phyloP scores from a whole-genome alignment of 2,329 filamentous ascomycete genomes.

The Aspergillus ruber region DNA sequence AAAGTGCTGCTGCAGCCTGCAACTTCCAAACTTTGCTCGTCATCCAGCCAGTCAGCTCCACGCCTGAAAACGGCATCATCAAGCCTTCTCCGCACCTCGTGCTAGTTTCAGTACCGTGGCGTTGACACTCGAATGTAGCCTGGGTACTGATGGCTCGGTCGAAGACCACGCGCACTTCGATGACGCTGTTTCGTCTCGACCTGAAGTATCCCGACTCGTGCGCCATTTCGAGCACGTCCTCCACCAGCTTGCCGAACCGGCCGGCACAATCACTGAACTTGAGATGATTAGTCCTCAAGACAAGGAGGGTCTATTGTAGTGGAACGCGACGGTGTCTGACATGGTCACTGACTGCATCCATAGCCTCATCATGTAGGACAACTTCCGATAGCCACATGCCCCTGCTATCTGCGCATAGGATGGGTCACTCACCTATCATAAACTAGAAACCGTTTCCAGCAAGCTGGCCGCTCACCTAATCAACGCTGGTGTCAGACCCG shows the following conservation, averaged over 20 bases:
- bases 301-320: slow-evolving; percentile 3
- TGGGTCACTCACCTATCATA: not conserved
- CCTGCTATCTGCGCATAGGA: slow-evolving; percentile 2
- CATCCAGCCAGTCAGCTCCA: slow-evolving; percentile 20
- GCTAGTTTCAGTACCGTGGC: slow-evolving; percentile 8
- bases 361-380: slow-evolving; percentile 4
- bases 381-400: slow-evolving; percentile 2
- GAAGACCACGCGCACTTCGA: slow-evolving; percentile 10
- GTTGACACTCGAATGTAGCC: slow-evolving; percentile 8
- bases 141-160: slow-evolving; percentile 3
- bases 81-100: slow-evolving; percentile 5
- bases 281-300: slow-evolving; percentile 8
- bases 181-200: slow-evolving; percentile 2
- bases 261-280: slow-evolving; percentile 2
- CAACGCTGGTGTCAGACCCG: slow-evolving; percentile 8
- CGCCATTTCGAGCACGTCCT: slow-evolving; percentile 10
- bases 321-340: slow-evolving; percentile 2
- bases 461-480: slow-evolving; percentile 7
- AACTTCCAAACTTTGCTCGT: slow-evolving; percentile 35
- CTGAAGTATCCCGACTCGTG: slow-evolving; percentile 5
- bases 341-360: slow-evolving; percentile 5
- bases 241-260: slow-evolving; percentile 5
- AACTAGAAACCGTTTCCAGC: slow-evolving; percentile 7
- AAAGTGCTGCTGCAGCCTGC: slow-evolving; percentile 31
- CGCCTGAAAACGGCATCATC: slow-evolving; percentile 5